Evolutionary conservation across 225 moss, liverwort and hornwort genomes (phyloP), one percentile per base, ranked within the genome.

Genomic region (Lunularia cruciata): DNA sequence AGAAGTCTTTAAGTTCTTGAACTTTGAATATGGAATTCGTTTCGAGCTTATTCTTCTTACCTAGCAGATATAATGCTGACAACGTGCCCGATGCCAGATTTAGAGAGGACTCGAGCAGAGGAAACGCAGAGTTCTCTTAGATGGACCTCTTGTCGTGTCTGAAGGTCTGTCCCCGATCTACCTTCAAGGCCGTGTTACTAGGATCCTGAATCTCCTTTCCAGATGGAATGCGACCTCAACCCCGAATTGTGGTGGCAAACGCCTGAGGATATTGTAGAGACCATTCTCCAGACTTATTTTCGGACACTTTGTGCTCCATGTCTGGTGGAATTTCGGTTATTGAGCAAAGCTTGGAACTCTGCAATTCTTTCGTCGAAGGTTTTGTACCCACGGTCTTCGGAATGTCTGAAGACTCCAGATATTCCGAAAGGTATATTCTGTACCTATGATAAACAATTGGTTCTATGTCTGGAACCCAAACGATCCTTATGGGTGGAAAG

Each of bases 221-320:
- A 6, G 22, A 54, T 54, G 54, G 54, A 54, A 54, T 26, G 11
- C 54, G 20, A 27, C 8, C 58, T 59, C 34, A 18, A 59, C 3
- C 65, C 65, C 40, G 46, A 26, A 46, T 48, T 65, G 47, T 65
- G 65, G 65, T 31, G 65, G 32, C 3, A 14, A 9, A 2, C 48
- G 5, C 65, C 47, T 3, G 46, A 65, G 0, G 65, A 65, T 26
- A 10, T 65, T 0, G 28, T 65, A 4, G 46, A 65, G 30, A 26
- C 16, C 10, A 48, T 65, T 32, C 30, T 65, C 11, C 27, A 16
- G 8, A 4, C 15, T 3, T 14, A 26, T 15, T 16, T 65, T 32
- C 28, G 32, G 30, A 0, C 12, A 18, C 47, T 65, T 3, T 6
- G 15, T 14, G 18, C n/a, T n/a, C 3, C 25, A 22, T 27, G 32